Evolutionary conservation across 495 filamentous ascomycete genomes (phyloP), one percentile per base, ranked within the genome.

Genomic region (Hypoxylon lienhwacheense): DNA sequence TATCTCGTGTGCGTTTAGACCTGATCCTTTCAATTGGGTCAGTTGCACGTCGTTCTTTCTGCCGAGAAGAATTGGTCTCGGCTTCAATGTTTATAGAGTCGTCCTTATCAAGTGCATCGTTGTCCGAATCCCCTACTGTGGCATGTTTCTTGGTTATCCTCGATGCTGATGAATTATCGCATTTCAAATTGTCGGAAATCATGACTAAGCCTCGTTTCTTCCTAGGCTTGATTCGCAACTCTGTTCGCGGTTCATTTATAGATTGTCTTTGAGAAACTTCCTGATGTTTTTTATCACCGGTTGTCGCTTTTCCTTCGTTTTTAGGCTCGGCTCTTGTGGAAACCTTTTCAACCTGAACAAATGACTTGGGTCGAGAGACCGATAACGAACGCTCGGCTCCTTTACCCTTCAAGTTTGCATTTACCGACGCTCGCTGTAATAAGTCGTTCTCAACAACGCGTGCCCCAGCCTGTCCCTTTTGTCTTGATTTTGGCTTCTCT

Each of bases 121-220:
- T 22, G 24, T 43, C 28, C n/a, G 14, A 14, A 22, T 46, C 5
- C 12, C 25, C 21, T 37, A 25, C 46, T 33, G 21, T 20, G 12
- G 39, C 11, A 11, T 47, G 56, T 2, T 10, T 46, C 40, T 54
- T 46, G 3, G 25, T 24, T 36, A 5, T n/a, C 20, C 26, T 41
- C 24, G 47, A 36, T 16, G 21, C 22, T 25, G 49, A 41, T 28
- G 36, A 43, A 25, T 32, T 32, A 15, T 45, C 32, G 39, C 26
- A 31, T 14, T 35, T 40, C 44, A 41, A 51, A 47, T 60, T 63
- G 40, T 75, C 72, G 4, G 65, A 55, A 3, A 70, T 22, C 47
- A 74, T 63, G 32, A 76, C 26, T 2, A 77, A 44, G 21, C 74
- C 73, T 36, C 74, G 63, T 40, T 71, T 76, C 24, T 70, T 72